phyloP scores from a whole-genome alignment of 2,329 filamentous ascomycete genomes.

The Diaporthe destruens region DNA sequence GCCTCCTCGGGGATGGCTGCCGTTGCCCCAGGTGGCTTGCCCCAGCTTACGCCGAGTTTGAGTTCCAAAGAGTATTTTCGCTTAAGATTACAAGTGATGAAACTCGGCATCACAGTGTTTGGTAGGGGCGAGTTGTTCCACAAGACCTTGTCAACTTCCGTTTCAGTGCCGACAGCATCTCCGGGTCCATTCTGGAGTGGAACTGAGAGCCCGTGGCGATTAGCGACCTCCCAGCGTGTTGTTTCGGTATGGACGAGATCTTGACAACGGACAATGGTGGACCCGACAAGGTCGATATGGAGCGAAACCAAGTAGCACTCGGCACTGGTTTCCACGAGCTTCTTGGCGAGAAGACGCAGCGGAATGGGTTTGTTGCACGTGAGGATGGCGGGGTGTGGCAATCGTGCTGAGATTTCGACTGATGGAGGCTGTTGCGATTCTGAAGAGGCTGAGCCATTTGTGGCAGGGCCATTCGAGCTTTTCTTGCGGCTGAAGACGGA shows the following conservation, averaged over 20 bases:
- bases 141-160: conserved; percentile 75
- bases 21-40: conserved; percentile 59
- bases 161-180: conserved; percentile 73
- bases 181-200: conserved; percentile 71
- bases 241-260: conserved; percentile 78
- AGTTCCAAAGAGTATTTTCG: conserved; percentile 88
- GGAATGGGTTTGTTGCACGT: conserved; percentile 91
- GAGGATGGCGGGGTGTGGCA: conserved; percentile 88
- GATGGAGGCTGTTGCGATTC: conserved; percentile 66
- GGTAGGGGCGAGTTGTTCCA: conserved; percentile 83
- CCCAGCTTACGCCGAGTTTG: conserved; percentile 82
- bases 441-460: conserved; percentile 18
- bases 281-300: conserved; percentile 84
- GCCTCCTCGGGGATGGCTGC: conserved; percentile 36
- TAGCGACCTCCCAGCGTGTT: conserved; percentile 81
- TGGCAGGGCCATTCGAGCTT: conserved; percentile 20
- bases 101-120: conserved; percentile 88
- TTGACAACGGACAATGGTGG: conserved; percentile 83
- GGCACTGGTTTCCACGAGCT: conserved; percentile 76
- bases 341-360: conserved; percentile 83
- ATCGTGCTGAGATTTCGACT: conserved; percentile 80
- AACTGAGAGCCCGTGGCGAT: conserved; percentile 77
- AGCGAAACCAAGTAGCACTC: conserved; percentile 81
- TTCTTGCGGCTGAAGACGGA: conserved; percentile 46
- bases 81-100: conserved; percentile 88